These are phyloP conservation scores for Heimioporus sp. DNA, from an alignment of 768 basidiomycete genomes.

Conservation along the genomic window DNA sequence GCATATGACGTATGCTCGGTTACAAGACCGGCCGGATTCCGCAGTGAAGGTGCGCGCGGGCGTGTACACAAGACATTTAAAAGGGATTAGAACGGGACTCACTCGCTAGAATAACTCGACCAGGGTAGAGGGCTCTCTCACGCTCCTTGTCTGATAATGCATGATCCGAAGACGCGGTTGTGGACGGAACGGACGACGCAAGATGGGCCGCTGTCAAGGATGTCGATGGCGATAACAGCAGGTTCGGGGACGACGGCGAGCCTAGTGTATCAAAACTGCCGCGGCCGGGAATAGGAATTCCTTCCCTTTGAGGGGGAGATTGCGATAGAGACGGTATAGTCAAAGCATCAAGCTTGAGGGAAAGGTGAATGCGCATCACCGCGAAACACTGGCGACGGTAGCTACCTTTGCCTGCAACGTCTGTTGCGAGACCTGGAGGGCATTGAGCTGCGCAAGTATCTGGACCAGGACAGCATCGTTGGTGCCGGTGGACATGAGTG, in stretches of 20 bases:
- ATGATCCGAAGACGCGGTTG: conserved; percentile 18
- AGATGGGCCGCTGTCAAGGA: conserved; percentile 24
- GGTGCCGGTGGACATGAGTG: conserved; percentile 26
- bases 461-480: conserved; percentile 63
- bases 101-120: conserved; percentile 84
- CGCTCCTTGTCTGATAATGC: conserved; percentile 54
- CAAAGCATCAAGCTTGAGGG: conserved; percentile 49
- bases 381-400: background rate
- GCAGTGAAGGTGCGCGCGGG: no score
- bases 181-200: conserved; percentile 26
- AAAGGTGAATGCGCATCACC: background rate
- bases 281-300: conserved; percentile 26
- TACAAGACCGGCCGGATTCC: no score
- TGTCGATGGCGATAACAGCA: conserved; percentile 31
- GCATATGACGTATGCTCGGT: no score
- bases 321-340: conserved; percentile 28
- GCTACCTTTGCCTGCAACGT: conserved; percentile 74
- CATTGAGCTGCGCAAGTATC: conserved; percentile 69
- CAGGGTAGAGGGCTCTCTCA: conserved; percentile 77
- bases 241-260: conserved; percentile 22
- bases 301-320: conserved; percentile 25
- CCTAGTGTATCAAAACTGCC: conserved; percentile 6
- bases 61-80: background rate
- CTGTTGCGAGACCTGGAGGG: conserved; percentile 73
- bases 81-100: conserved; percentile 29